Evolutionary conservation across 176 grass and related monocot genomes (phyloP).

Genomic region (Dactylis glomerata): DNA sequence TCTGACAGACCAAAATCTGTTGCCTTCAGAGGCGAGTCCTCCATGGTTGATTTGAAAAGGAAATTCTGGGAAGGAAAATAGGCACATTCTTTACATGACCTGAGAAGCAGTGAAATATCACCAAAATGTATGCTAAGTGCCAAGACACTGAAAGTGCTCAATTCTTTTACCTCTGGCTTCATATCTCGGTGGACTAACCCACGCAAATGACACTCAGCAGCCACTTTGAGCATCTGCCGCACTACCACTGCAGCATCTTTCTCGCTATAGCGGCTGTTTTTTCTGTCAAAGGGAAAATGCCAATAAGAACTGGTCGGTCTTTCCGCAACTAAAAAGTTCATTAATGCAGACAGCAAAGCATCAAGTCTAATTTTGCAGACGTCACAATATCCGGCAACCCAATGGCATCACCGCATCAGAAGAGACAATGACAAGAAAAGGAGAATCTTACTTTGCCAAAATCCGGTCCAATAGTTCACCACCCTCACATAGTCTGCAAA

Average conservation of each 20-base stretch:
- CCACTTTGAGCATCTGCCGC: slow-evolving; percentile 98
- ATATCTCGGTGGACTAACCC: slow-evolving; percentile 98
- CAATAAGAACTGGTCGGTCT: slow-evolving; percentile 8
- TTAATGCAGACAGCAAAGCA: slow-evolving; percentile 12
- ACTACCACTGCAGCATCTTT: slow-evolving; percentile 98
- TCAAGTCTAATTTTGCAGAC: slow-evolving; percentile 4
- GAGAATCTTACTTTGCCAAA: slow-evolving; percentile 78
- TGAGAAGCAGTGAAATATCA: slow-evolving; percentile 54
- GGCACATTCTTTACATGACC: slow-evolving; percentile 51
- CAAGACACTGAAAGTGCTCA: slow-evolving; percentile 20
- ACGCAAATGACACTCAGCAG: slow-evolving; percentile 91
- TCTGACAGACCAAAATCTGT: slow-evolving; percentile 99
- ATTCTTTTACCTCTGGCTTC: slow-evolving; percentile 93
- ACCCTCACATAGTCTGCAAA: slow-evolving; percentile 91
- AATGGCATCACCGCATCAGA: neutral
- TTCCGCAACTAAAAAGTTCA: neutral
- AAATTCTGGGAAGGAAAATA: slow-evolving; percentile 92
- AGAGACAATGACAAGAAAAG: neutral
- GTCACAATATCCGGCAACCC: slow-evolving; percentile 25
- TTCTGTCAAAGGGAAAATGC: slow-evolving; percentile 43
- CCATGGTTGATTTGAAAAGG: slow-evolving; percentile 86
- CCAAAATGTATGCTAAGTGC: slow-evolving; percentile 29
- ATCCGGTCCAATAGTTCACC: slow-evolving; percentile 97
- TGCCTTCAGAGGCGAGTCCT: slow-evolving; percentile 84
- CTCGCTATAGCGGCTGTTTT: slow-evolving; percentile 94